Evolutionary conservation across 2,329 filamentous ascomycete genomes (phyloP), one percentile per base, ranked within the genome.

Genomic region (Dactylellina leptospora): DNA sequence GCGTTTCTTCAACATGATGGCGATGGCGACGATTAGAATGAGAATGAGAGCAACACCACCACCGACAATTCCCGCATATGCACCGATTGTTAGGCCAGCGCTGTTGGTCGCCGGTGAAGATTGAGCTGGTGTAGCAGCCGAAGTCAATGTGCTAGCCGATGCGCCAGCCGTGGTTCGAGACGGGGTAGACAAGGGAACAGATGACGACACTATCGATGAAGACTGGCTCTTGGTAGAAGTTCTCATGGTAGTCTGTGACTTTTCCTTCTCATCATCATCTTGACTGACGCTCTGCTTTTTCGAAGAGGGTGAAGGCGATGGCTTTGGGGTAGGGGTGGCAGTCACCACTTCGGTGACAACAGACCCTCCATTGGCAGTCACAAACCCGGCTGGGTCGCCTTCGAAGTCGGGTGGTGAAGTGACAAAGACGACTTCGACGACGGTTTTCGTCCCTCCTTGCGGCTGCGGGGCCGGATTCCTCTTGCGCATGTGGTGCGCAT

Each of bases 11-110:
- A 92, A 85, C 71, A 91, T 79, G 79, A 96, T 87, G 78, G 91
- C 89, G 18, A 90, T 83, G 20, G 90, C 79, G n/a, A 87, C 82
- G 27, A 87, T 86, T 23, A 95, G 78, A 1, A 88, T 80, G 28
- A 88, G 85, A 23, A 96, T 76, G 51, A 86, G 86, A 4, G 89
- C 83, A 28, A 97, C 81, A 50, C 96, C 86, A 77, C 92, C 93
- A 78, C 97, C 88, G 4, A 89, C 91, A 73, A 97, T 85, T 71
- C 95, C 95, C 44, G 92, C 93, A 72, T 73, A 73, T 42, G 69
- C 69, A 13, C 69, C 69, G 28, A 73, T 68, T 23, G 69, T 66
- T 18, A 73, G 22, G 4, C 69, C 69, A 23, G 68, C 68, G 30
- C 68, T 72, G 54, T 72, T 72, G 3, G 59, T 72, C 20, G 66